Evolutionary conservation across 1,284 basidiomycete genomes (phyloP), one percentile per base, ranked within the genome.

Genomic region (Moesziomyces parantarcticus): DNA sequence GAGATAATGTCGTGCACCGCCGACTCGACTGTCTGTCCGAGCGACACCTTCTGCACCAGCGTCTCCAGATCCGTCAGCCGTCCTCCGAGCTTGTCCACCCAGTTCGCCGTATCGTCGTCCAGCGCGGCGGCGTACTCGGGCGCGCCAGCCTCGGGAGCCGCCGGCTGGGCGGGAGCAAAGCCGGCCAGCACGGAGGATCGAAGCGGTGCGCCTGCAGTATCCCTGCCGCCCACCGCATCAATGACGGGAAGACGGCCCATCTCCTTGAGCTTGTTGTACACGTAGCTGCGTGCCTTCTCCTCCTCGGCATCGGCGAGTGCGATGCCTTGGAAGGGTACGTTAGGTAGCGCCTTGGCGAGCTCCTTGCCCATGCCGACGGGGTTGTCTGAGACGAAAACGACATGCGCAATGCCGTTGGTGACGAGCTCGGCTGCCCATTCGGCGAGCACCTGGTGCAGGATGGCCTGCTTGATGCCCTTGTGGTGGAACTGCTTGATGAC

Each of bases 311-410:
- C 95, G 34, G 79, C 79, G 2, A 81, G 58, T 1, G 61, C 62
- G 40, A 81, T 70, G 20, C 58, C 60, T 43, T 90, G 90, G 45
- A 97, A 87, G 1, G 96, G 92, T 81, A 92, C 93, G 10, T 92
- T 90, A 0, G 93, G 92, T 7, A 98, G 87, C 4, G 93, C 95
- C 87, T 91, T 91, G 0, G 92, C 90, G 10, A 98, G 86, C 23
- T 89, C 87, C 83, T 95, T 97, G 1, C 89, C 60, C 74, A 76
- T 88, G 54, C 94, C 92, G 72, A 94, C 93, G 23, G 92, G 89
- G 75, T 94, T 94, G 82, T 98, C 93, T 75, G 92, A 92, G 36
- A 95, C 87, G 45, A 98, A 90, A 48, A 99, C 87, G 42, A 97
- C 94, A 84, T 99, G 96, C 0, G 96, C 96, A 56, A 93, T 87